Base-by-base conservation (phyloP, 139 green algal species). In the Haematococcus lacustris region DNA sequence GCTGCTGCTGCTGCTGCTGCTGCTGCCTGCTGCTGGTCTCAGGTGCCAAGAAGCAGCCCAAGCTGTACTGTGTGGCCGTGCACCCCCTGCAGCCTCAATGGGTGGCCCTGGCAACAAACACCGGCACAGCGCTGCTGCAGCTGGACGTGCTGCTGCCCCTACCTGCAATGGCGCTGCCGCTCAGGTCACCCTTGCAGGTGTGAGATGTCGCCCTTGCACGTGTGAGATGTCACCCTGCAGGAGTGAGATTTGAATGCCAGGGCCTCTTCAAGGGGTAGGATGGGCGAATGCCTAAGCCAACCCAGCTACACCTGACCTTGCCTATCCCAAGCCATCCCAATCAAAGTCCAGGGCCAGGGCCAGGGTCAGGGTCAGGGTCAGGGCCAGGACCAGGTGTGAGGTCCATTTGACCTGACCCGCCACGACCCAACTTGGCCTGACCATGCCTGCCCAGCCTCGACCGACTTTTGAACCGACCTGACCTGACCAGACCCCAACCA, bases 61-160 rank as follows among this genome's bases (percentile, higher is more conserved):
- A 88, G 79, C 59, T 83, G 5, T 86, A 88, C 73, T 37, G 51
- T n/a, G 51, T 86, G 1, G 63, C 71, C 39, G 71, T 80, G n/a
- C 80, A 84, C 76, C 78, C 80, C 2, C 40, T 73, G 17, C 73
- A 74, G n/a, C 80, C 83, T 26, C 43, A 79, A 50, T 30, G 82
- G 1, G 71, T 80, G 23, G 75, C 73, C 1, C 71, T 77, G 1
- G 83, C 72, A n/a, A 73, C 73, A 63, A 88, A 86, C 74, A 71
- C 64, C 32, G 83, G 83, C 50, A 57, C 33, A 26, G 53, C 53
- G 21, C 26, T 64, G 53, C 4, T 26, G 13, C 4, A 21, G 23
- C 53, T 64, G 53, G 53, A 64, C 21, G 23, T 64, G 53, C 53
- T 35, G 53, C 53, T 64, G 13, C 30, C 53, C 23, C 53, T 26